Percentiles rank a stretch among this genome's conserved stretches.
These are phyloP conservation scores for Hibiscus tridactylites DNA, from an alignment of 345 rosid genomes.

Conservation along the genomic window DNA sequence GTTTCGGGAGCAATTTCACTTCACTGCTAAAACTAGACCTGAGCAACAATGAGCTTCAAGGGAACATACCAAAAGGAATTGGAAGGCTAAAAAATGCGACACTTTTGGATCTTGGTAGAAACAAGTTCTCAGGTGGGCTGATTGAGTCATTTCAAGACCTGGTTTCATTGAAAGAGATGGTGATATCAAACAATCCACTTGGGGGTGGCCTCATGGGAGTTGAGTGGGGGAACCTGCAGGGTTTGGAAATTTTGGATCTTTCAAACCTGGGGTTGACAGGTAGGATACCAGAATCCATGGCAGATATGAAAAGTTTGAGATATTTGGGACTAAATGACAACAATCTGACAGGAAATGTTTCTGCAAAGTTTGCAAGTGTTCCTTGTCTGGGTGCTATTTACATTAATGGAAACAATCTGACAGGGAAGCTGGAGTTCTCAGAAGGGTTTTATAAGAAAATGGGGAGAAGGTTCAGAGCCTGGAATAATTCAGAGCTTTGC, in stretches of 20 bases:
- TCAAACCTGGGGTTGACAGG: slow-evolving; percentile 43
- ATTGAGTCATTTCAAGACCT: slow-evolving; percentile 43
- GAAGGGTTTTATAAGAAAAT: slow-evolving; percentile 45
- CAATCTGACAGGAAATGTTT: slow-evolving; percentile 46
- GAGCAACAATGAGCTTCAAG: slow-evolving; percentile 56
- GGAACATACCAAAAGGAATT: slow-evolving; percentile 44
- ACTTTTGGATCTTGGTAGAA: slow-evolving; percentile 66
- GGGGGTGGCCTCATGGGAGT: slow-evolving; percentile 41
- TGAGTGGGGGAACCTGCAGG: slow-evolving; percentile 48
- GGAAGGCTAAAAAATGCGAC: slow-evolving; percentile 51
- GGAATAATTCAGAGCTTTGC: slow-evolving; percentile 78
- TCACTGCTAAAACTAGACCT: slow-evolving; percentile 65
- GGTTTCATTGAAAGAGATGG: slow-evolving; percentile 53
- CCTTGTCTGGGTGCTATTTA: slow-evolving; percentile 56
- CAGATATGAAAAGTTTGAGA: slow-evolving; percentile 56
- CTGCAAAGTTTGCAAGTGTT: slow-evolving; percentile 46
- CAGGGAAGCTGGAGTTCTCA: slow-evolving; percentile 65
- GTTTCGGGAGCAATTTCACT: slow-evolving; percentile 21
- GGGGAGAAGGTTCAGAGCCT: slow-evolving; percentile 75
- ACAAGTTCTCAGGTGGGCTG: slow-evolving; percentile 64
- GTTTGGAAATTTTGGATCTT: slow-evolving; percentile 57
- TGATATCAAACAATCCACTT: slow-evolving; percentile 50
- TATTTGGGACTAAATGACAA: slow-evolving; percentile 65
- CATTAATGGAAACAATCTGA: slow-evolving; percentile 65
- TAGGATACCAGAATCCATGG: slow-evolving; percentile 47